phyloP scores from a whole-genome alignment of 805 yeast species.

The Candida glaebosa region DNA sequence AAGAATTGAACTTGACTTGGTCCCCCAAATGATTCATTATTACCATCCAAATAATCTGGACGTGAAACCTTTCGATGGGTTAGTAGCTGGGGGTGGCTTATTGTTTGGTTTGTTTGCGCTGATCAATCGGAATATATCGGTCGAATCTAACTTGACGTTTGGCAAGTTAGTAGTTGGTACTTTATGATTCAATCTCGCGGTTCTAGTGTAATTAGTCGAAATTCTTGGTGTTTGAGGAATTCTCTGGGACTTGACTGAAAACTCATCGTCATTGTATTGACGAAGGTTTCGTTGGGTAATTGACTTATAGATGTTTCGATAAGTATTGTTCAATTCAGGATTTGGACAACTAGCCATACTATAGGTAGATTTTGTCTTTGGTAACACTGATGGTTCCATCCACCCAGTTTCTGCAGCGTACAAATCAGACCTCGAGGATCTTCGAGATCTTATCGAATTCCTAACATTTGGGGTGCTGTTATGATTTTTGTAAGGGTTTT shows the following conservation, averaged over 20 bases:
- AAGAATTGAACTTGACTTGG: not conserved
- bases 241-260: conserved; percentile 14
- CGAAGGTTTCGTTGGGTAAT: conserved; percentile 32
- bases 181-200: not conserved
- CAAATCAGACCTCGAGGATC: conserved; percentile 39
- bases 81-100: not conserved
- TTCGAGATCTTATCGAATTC: conserved; percentile 22
- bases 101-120: conserved; percentile 6
- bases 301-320: conserved; percentile 32
- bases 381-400: conserved; percentile 44
- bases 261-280: conserved; percentile 10
- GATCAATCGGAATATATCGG: conserved; percentile 13
- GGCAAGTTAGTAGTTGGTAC: not conserved
- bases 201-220: conserved; percentile 7
- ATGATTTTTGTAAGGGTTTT: conserved; percentile 7
- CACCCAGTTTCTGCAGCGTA: conserved; percentile 45
- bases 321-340: conserved; percentile 27
- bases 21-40: conserved; percentile 3
- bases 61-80: conserved; percentile 16
- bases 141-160: conserved; percentile 11
- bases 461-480: conserved; percentile 1
- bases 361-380: conserved; percentile 23
- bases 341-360: conserved; percentile 17
- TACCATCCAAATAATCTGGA: conserved; percentile 40
- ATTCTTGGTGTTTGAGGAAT: conserved; percentile 13